Evolutionary conservation across 352 stramenopile genomes (phyloP).

Genomic region (Pseudoperonospora humuli): DNA sequence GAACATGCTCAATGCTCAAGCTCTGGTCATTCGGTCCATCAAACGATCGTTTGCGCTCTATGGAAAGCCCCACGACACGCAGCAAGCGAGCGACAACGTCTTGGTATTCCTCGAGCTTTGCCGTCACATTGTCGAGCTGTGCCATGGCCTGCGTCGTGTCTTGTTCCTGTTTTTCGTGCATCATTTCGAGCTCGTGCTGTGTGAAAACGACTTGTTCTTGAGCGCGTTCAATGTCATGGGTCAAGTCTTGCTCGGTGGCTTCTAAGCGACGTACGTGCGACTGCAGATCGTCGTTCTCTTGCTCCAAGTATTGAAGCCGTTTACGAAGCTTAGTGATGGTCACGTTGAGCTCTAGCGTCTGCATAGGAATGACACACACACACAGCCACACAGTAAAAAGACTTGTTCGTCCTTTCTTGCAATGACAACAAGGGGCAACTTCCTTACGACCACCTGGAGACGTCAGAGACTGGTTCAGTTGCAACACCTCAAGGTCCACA

Average conservation of each 20-base stretch:
- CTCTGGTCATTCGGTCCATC: neutral
- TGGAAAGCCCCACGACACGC: slow-evolving; percentile 1
- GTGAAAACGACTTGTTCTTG: slow-evolving; percentile 38
- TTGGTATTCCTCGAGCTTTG: slow-evolving; percentile 5
- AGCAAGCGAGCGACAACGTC: slow-evolving; percentile 3
- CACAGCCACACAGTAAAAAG: no score
- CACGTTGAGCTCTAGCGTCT: slow-evolving; percentile 20
- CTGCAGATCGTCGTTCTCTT: slow-evolving; percentile 54
- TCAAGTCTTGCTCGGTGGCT: slow-evolving; percentile 53
- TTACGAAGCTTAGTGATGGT: slow-evolving; percentile 25
- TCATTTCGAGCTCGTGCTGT: slow-evolving; percentile 3
- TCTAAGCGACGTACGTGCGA: slow-evolving; percentile 56
- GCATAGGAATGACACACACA: neutral
- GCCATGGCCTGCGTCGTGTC: neutral
- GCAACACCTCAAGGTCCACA: no score
- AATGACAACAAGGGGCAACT: no score
- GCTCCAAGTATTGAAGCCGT: slow-evolving; percentile 38
- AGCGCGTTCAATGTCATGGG: slow-evolving; percentile 52
- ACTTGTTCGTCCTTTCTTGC: no score
- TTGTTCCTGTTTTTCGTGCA: neutral
- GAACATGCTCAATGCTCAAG: no score
- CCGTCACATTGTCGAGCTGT: slow-evolving; percentile 1
- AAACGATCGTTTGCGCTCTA: no score
- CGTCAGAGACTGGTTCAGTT: no score
- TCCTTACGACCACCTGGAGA: no score